Percentiles rank a stretch among this genome's conserved stretches.
Evolutionary conservation across 106 monocot species (phyloP).

Genomic region (Alisma plantagoaquatica): DNA sequence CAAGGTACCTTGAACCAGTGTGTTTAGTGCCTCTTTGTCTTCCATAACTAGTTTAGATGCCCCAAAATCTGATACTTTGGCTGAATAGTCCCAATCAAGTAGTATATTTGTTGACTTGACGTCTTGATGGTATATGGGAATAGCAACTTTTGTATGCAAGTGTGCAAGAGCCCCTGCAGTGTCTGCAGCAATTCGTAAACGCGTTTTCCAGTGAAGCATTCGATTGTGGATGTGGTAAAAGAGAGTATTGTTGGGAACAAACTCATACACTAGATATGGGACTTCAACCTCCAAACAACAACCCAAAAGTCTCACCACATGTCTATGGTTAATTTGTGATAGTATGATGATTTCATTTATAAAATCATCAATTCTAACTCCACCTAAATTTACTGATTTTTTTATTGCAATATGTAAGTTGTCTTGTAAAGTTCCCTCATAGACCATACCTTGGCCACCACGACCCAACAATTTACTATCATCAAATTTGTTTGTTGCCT

Average conservation of each 20-base stretch:
- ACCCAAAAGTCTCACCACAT: slow-evolving; percentile 19
- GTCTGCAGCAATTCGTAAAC: neutral
- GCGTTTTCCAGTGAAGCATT: neutral
- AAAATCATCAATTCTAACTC: slow-evolving; percentile 13
- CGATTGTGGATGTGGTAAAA: neutral
- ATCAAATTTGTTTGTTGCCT: slow-evolving; percentile 13
- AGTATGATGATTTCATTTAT: slow-evolving; percentile 20
- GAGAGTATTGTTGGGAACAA: neutral
- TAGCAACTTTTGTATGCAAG: slow-evolving; percentile 1
- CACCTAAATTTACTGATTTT: slow-evolving; percentile 13
- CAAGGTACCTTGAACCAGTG: slow-evolving; percentile 8
- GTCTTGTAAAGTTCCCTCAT: slow-evolving; percentile 16
- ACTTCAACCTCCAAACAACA: slow-evolving; percentile 24
- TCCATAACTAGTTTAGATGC: neutral
- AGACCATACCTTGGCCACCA: slow-evolving; percentile 20
- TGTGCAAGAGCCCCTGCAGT: slow-evolving; percentile 4
- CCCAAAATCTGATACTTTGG: slow-evolving; percentile 17
- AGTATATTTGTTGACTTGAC: slow-evolving; percentile 13
- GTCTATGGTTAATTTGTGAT: slow-evolving; percentile 20
- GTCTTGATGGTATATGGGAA: slow-evolving; percentile 1
- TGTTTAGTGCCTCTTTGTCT: slow-evolving; percentile 2
- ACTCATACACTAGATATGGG: slow-evolving; percentile 17
- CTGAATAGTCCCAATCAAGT: neutral
- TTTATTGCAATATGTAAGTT: slow-evolving; percentile 16
- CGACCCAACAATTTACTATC: slow-evolving; percentile 5